These are phyloP conservation scores for Phytophthora pini DNA, from an alignment of 352 stramenopile species.

Conservation along the genomic window DNA sequence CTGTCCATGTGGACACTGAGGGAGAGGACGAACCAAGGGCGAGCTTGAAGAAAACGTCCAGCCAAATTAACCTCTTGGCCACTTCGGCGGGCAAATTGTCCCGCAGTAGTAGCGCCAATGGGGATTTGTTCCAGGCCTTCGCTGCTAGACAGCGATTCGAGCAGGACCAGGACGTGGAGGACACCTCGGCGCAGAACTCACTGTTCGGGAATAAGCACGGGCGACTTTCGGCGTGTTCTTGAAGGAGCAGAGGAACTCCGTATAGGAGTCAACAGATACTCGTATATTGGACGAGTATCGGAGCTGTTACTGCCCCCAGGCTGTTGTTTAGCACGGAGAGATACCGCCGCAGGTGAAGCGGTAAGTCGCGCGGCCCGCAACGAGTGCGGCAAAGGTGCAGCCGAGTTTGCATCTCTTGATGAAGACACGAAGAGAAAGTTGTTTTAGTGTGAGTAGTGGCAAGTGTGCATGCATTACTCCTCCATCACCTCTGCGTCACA, in stretches of 20 bases:
- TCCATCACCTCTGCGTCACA: conserved; percentile 30
- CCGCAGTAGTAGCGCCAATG: conserved; percentile 30
- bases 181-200: conserved; percentile 32
- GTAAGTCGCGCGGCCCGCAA: conserved; percentile 14
- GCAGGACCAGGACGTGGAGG: conserved; percentile 64
- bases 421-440: conserved; percentile 22
- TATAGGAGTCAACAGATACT: conserved; percentile 13
- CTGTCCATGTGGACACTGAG: conserved; percentile 57
- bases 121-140: conserved; percentile 40
- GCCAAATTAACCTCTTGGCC: conserved; percentile 65
- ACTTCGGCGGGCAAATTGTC: conserved; percentile 25
- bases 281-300: conserved; percentile 12
- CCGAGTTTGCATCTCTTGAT: conserved; percentile 24
- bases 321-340: conserved; percentile 12
- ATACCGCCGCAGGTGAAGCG: conserved; percentile 9
- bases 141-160: conserved; percentile 26
- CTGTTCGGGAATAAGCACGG: conserved; percentile 39
- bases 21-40: conserved; percentile 27
- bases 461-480: conserved; percentile 38
- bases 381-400: conserved; percentile 23
- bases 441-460: conserved; percentile 27
- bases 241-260: conserved; percentile 24
- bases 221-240: conserved; percentile 42
- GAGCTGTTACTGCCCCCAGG: conserved; percentile 1
- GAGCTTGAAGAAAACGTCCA: conserved; percentile 76